Base-by-base conservation (phyloP, 1,284 basidiomycete genomes). In the Cutaneotrichosporon cutaneum region DNA sequence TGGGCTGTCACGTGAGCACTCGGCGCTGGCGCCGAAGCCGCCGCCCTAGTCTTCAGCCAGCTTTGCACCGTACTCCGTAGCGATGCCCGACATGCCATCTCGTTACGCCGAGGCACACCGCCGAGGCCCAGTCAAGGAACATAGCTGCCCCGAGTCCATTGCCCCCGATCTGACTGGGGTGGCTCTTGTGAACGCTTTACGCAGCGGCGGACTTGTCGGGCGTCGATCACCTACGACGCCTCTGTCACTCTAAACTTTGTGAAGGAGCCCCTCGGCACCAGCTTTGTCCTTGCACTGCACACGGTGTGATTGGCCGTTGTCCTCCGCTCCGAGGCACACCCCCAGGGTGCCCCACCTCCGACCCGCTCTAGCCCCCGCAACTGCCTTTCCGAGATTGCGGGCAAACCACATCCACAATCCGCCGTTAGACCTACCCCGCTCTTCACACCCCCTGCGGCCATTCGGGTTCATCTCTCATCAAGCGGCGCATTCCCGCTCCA, bases 301-400 rank as follows among this genome's bases (percentile, higher is more conserved):
- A 22, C 3, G 2, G 22, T 11, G 45, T 26, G 22, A 26, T 42
- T 42, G 39, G 39, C 16, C 18, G 6, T 36, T 36, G 35, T 36
- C 35, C 35, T n/a, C 18, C 8, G 18, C 16, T 42, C 39, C 39
- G 22, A 24, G 22, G 45, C 24, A 26, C 48, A 11, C 11, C 30
- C 50, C 50, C 50, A 50, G 47, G 47, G 47, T 27, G 47, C 47
- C 50, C 50, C 27, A n/a, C 30, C 27, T 13, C 26, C n/a, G 24
- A 14, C 4, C 26, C 45, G 24, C 24, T 16, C 45, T 42, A 42
- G 45, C 21, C 27, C 50, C 30, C 50, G 18, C 33, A 27, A 14
- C 45, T 13, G 5, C 36, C 45, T 8, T 16, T 47, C 45, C 45
- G 45, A 47, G 45, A 47, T 26, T 47, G 18, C 39, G 50, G 50